Conservation (phyloP, 2,329 filamentous ascomycete genomes). For the Domatiomyces catenatus region DNA sequence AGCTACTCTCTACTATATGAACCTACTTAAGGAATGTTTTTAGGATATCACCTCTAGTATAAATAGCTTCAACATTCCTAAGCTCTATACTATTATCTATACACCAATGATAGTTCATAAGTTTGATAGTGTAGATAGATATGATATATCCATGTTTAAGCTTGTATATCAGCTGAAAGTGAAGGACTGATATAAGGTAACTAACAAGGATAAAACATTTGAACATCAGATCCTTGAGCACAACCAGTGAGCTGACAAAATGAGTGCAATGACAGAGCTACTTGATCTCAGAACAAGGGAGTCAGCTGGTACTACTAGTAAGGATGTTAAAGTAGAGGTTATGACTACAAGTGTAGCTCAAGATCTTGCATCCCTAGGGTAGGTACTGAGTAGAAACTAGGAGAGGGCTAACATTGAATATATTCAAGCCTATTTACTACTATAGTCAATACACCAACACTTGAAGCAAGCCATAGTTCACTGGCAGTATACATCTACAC, state of each 20-base stretch:
- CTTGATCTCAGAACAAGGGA: background rate
- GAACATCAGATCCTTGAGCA: background rate
- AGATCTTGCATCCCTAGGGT: background rate
- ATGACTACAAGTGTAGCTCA: background rate
- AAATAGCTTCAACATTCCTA: slow-evolving; percentile 1
- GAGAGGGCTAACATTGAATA: background rate
- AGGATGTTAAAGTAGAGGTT: background rate
- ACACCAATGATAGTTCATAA: background rate
- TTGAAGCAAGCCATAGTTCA: background rate
- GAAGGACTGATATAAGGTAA: background rate
- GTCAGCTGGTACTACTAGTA: background rate
- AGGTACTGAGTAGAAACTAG: background rate
- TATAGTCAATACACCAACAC: background rate
- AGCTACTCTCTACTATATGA: background rate
- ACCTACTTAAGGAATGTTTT: background rate
- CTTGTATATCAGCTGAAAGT: background rate
- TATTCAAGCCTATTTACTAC: background rate
- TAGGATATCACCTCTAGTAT: background rate
- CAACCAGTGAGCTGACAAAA: background rate
- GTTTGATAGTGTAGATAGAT: background rate
- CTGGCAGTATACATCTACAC: background rate
- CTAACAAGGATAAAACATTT: background rate
- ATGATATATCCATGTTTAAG: background rate
- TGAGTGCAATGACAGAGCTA: background rate
- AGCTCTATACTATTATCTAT: background rate